Base-by-base conservation (phyloP, 1,139 yeast species). In the Maudiozyma humilis region DNA sequence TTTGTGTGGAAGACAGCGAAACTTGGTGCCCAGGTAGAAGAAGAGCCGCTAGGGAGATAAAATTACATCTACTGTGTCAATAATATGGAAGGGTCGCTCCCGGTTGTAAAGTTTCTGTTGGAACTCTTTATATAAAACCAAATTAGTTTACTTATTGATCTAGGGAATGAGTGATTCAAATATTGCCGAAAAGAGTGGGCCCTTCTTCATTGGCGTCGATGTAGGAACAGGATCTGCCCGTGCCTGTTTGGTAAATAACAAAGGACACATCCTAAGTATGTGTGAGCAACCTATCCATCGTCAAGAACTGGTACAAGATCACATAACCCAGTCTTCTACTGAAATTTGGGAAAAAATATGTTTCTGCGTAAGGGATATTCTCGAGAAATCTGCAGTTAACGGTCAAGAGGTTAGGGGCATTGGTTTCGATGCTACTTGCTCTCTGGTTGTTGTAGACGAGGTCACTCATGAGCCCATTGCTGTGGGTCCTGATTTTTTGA, bases 161-260 rank as follows among this genome's bases (percentile, higher is more conserved):
- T 23, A 6, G 27, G 10, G 6, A 23, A 23, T 23, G 27, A 23
- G 27, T 23, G 10, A 23, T 23, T 23, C 8, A 6, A 23, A 23
- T 23, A 10, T 6, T n/a, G n/a, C 27, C 6, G 27, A 23, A 23
- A 23, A 10, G 10, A 23, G 17, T 32, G 36, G 17, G 36, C 19
- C 20, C 4, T 82, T 78, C 64, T 88, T 82, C 59, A 78, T 89
- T 41, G 97, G 97, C 47, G 95, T 91, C 14, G 98, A 91, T 61
- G 97, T 91, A 31, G 98, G 98, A 20, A 89, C 98, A 1, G 98
- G 97, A 15, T 84, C 95, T 3, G 96, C 96, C 12, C 73, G 98
- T 52, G 97, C 97, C 3, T 91, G 96, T 60, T 70, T 91, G 23
- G 86, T 89, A 51, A 93, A 89, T 62, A 75, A 79, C 55, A 70